A percentile compares a stretch with the other conserved stretches of the same genome.
These are phyloP conservation scores for Xylaria sp. DNA, from an alignment of 2,329 filamentous ascomycete genomes.

Conservation along the genomic window DNA sequence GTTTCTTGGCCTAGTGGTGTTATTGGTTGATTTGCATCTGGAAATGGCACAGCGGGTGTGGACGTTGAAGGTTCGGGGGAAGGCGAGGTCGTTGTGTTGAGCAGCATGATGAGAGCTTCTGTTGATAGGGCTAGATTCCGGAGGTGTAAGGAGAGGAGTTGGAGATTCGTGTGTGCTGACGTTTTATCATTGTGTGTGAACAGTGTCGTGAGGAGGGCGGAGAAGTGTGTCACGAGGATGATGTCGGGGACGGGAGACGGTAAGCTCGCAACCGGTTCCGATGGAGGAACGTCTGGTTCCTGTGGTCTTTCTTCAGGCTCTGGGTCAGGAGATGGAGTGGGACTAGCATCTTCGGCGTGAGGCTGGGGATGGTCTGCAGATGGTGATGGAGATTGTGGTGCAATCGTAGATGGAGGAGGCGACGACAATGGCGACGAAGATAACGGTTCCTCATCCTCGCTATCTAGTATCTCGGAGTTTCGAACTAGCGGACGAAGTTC, in stretches of 20 bases:
- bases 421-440: conserved; percentile 38
- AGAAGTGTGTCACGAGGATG: conserved; percentile 67
- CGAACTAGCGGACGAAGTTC: conserved; percentile 13
- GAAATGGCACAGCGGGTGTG: conserved; percentile 18
- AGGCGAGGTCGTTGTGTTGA: conserved; percentile 61
- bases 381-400: conserved; percentile 14
- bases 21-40: not conserved
- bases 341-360: not conserved
- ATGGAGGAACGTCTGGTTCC: not conserved
- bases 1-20: conserved; percentile 2
- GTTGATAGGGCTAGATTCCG: conserved; percentile 58
- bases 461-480: conserved; percentile 50
- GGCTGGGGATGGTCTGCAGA: not conserved
- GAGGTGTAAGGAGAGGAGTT: conserved; percentile 60
- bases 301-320: conserved; percentile 3
- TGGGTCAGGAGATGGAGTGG: conserved; percentile 1
- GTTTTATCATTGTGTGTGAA: conserved; percentile 62
- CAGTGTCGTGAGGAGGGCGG: conserved; percentile 61
- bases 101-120: conserved; percentile 63
- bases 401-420: conserved; percentile 18
- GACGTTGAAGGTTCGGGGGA: conserved; percentile 23
- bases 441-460: conserved; percentile 54
- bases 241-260: conserved; percentile 54
- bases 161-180: conserved; percentile 61
- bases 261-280: conserved; percentile 7